Evolutionary conservation across 805 yeast species (phyloP).

Genomic region (Zygosaccharomyces gambellarensis): DNA sequence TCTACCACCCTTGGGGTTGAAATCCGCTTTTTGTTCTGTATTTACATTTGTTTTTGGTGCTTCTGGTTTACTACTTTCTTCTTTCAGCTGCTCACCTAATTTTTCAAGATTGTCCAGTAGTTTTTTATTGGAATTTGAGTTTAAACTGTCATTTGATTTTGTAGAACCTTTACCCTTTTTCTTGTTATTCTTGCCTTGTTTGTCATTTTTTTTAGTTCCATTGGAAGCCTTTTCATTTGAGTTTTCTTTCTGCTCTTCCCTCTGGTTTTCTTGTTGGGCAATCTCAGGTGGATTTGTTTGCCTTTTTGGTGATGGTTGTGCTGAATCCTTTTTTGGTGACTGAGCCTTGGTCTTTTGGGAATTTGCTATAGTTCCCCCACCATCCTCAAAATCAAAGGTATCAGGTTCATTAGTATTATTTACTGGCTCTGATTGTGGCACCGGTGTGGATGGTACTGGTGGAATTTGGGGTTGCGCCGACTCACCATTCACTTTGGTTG

Average conservation of each 20-base stretch:
- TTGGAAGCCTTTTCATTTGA: not conserved
- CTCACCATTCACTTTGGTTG: not conserved
- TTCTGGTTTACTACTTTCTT: conserved; percentile 1
- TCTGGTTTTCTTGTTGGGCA: not conserved
- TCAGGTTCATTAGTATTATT: conserved; percentile 11
- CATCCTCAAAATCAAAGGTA: conserved; percentile 24
- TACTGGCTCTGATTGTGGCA: not conserved
- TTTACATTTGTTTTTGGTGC: not conserved
- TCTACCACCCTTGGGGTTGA: not conserved
- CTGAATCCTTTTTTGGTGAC: not conserved
- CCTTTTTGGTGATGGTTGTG: not conserved
- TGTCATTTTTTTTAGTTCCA: not conserved
- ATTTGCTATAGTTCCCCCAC: conserved; percentile 1
- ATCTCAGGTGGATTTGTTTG: not conserved
- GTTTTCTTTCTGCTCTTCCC: not conserved
- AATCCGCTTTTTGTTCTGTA: not conserved
- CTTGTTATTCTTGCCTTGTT: not conserved
- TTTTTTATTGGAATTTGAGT: not conserved
- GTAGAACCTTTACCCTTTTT: not conserved
- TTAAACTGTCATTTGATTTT: not conserved
- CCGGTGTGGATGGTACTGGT: not conserved
- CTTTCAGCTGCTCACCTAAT: conserved; percentile 5
- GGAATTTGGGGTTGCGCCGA: conserved; percentile 1
- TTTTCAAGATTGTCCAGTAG: conserved; percentile 3
- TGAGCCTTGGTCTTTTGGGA: not conserved